Percentiles rank a stretch among this genome's conserved stretches.
These are phyloP conservation scores for Talaromyces nanjingensis DNA, from an alignment of 495 filamentous ascomycete species.

Conservation along the genomic window DNA sequence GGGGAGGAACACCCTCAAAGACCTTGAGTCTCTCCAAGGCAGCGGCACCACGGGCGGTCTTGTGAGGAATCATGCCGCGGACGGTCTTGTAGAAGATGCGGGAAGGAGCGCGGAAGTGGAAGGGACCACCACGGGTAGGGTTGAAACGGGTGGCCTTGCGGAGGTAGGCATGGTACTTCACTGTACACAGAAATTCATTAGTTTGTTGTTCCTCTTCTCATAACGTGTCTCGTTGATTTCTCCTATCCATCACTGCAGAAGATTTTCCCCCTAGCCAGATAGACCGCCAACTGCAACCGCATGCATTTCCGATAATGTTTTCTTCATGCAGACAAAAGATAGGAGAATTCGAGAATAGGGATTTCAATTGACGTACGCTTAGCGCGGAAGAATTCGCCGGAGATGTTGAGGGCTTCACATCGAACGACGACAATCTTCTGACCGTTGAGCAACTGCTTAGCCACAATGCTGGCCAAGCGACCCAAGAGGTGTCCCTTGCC, in stretches of 20 bases:
- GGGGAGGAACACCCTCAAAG: constrained; percentile 98
- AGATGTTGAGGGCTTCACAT: constrained; percentile 99
- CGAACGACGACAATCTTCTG: constrained; percentile 99
- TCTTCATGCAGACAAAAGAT: background rate
- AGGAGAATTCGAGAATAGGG: constrained; percentile 8
- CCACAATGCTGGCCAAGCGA: constrained; percentile 96
- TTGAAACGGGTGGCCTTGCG: constrained; percentile 99
- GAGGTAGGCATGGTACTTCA: constrained; percentile 99
- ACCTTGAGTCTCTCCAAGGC: constrained; percentile 97
- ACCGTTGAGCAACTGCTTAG: constrained; percentile 98
- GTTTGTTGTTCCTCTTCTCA: constrained; percentile 12
- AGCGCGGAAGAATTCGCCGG: constrained; percentile 99
- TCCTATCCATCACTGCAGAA: background rate
- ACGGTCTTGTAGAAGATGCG: constrained; percentile 99
- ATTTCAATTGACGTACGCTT: constrained; percentile 74
- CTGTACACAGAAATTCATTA: constrained; percentile 48
- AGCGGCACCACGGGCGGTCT: constrained; percentile 93
- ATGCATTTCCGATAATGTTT: background rate
- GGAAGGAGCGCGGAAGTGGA: constrained; percentile 98
- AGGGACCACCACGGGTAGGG: constrained; percentile 96
- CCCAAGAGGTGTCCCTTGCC: constrained; percentile 99
- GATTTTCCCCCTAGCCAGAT: constrained; percentile 9
- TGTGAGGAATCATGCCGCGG: constrained; percentile 99
- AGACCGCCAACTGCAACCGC: background rate
- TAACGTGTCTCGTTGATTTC: background rate